Conservation (phyloP, 306 rosid species). For the Senna tora region DNA sequence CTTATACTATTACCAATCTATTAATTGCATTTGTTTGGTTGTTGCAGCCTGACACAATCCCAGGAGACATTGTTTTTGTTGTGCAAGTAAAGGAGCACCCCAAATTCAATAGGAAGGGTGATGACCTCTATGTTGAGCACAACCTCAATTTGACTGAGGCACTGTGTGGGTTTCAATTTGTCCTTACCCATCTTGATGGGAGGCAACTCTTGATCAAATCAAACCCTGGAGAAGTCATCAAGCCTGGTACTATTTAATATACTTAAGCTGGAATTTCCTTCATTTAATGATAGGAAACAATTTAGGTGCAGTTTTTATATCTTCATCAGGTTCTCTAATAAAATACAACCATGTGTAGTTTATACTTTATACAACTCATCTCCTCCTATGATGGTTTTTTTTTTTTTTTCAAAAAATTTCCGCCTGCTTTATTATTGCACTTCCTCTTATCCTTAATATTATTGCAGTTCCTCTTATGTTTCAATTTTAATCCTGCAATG, state of each 20-base stretch:
- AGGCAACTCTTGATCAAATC: conserved; percentile 81
- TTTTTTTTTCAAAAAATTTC: no score
- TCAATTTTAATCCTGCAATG: neutral
- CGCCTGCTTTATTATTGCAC: no score
- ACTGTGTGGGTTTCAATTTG: conserved; percentile 80
- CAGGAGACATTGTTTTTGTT: conserved; percentile 73
- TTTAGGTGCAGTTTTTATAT: no score
- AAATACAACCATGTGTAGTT: no score
- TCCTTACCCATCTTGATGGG: conserved; percentile 76
- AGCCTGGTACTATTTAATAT: conserved; percentile 60
- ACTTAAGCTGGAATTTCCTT: no score
- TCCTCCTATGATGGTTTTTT: no score
- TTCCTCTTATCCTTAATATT: no score
- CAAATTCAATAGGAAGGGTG: conserved; percentile 55
- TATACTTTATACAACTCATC: no score
- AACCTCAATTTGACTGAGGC: conserved; percentile 67
- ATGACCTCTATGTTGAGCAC: conserved; percentile 67
- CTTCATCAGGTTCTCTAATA: no score
- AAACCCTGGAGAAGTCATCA: conserved; percentile 78
- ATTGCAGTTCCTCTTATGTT: neutral
- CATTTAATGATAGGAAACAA: no score
- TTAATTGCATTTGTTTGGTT: conserved; percentile 4
- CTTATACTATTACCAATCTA: no score
- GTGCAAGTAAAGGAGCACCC: conserved; percentile 78
- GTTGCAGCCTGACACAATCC: conserved; percentile 69